These are phyloP conservation scores for Uronychia setigera DNA, from an alignment of 73 alveolate genomes.

Conservation along the genomic window DNA sequence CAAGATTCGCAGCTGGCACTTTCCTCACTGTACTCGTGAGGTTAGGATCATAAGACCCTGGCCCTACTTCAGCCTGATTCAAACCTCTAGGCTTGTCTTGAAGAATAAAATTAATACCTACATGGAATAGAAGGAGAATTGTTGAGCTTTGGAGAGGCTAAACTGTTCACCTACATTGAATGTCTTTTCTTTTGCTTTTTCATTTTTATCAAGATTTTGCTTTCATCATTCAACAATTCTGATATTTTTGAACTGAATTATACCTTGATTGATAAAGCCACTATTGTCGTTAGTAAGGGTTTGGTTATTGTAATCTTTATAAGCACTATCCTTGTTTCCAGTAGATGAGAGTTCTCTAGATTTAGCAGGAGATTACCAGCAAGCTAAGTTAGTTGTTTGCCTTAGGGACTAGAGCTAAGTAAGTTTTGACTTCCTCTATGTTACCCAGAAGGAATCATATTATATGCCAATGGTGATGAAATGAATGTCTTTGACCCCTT, in stretches of 20 bases:
- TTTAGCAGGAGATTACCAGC: not conserved
- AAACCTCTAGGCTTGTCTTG: not conserved
- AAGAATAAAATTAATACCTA: not conserved
- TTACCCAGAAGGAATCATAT: not conserved
- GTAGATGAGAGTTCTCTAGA: not conserved
- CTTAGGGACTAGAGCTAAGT: too few relatives aligned
- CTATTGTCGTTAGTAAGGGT: not conserved
- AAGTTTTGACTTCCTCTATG: too few relatives aligned
- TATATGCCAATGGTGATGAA: not conserved
- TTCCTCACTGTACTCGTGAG: not conserved
- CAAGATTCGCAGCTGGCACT: not conserved
- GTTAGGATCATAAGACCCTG: slow-evolving; percentile 1
- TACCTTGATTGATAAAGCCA: not conserved
- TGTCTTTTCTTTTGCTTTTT: not conserved
- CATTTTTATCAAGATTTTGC: not conserved
- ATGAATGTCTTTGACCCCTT: not conserved
- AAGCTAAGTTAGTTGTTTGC: not conserved
- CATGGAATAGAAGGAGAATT: not conserved
- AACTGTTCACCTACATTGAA: not conserved
- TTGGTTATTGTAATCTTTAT: not conserved
- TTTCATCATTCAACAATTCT: not conserved
- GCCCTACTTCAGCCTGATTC: not conserved
- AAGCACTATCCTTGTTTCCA: not conserved
- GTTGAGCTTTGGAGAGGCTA: not conserved
- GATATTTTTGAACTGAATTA: not conserved